Conservation (phyloP, 257 asterid genomes). For the Solanum verrucosum region DNA sequence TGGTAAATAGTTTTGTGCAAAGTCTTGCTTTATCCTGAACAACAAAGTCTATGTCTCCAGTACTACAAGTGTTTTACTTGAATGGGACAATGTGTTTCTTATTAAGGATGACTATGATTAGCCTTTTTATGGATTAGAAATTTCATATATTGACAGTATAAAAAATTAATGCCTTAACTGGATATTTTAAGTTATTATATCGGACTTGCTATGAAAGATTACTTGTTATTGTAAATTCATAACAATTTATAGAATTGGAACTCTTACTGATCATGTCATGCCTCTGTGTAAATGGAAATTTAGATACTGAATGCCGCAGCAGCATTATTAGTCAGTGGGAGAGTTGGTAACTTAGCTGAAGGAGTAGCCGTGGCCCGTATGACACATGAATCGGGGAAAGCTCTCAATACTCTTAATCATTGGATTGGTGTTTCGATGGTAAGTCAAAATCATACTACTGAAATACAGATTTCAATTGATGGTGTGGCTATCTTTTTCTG, state of each 20-base stretch:
- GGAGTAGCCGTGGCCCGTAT: conserved; percentile 38
- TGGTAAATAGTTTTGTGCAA: not conserved
- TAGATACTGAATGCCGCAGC: conserved; percentile 48
- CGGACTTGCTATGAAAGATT: not conserved
- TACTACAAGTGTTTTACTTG: not conserved
- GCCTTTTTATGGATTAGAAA: not conserved
- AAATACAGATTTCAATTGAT: not conserved
- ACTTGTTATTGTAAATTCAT: not conserved
- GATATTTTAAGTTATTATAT: not conserved
- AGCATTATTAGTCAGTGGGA: conserved; percentile 38
- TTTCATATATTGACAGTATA: not conserved
- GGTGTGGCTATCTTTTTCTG: not conserved
- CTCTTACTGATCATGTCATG: not conserved
- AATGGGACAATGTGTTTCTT: no score
- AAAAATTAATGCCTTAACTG: not conserved
- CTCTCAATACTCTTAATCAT: conserved; percentile 26
- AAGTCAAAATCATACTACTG: not conserved
- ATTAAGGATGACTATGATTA: no score
- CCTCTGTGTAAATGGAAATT: not conserved
- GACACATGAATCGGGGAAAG: conserved; percentile 42
- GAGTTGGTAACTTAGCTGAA: conserved; percentile 23
- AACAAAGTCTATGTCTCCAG: not conserved
- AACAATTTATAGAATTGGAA: not conserved
- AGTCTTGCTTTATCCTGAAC: not conserved
- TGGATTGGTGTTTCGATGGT: conserved; percentile 33